Conservation (phyloP, 225 moss, liverwort and hornwort genomes). For the Asterella californica region DNA sequence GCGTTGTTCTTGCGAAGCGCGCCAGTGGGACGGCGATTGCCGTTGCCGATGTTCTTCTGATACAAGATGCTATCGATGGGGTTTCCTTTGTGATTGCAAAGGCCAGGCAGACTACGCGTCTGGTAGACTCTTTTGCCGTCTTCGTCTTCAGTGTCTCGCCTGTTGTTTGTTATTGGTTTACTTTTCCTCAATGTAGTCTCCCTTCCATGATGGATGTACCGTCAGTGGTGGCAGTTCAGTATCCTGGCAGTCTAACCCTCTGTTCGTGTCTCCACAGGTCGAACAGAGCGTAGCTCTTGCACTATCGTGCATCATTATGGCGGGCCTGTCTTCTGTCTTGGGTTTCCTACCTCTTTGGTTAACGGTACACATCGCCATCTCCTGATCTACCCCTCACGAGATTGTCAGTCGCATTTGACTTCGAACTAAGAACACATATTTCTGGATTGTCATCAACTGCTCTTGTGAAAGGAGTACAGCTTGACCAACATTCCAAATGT, state of each 20-base stretch:
- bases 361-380: conserved; percentile 45
- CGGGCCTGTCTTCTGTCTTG: conserved; percentile 82
- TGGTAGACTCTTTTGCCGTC: conserved; percentile 5
- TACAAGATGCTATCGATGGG: conserved; percentile 89
- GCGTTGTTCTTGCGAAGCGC: conserved; percentile 88
- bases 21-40: conserved; percentile 99
- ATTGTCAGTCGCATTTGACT: background rate
- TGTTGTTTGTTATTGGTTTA: background rate
- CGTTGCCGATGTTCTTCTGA: conserved; percentile 90
- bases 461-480: background rate
- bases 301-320: conserved; percentile 73
- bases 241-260: background rate
- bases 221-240: background rate
- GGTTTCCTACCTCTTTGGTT: conserved; percentile 97
- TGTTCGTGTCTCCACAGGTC: conserved; percentile 46
- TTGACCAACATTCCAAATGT: background rate
- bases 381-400: background rate
- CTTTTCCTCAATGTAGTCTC: background rate
- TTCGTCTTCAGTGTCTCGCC: background rate
- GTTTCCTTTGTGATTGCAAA: conserved; percentile 90
- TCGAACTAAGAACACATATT: background rate
- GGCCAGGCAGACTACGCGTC: conserved; percentile 85
- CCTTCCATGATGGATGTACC: background rate
- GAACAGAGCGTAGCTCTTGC: conserved; percentile 98
- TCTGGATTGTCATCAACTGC: background rate